A percentile compares a stretch with the other conserved stretches of the same genome.
Evolutionary conservation across 305 asterid genomes (phyloP).

Genomic region (Coffea humblotiana): DNA sequence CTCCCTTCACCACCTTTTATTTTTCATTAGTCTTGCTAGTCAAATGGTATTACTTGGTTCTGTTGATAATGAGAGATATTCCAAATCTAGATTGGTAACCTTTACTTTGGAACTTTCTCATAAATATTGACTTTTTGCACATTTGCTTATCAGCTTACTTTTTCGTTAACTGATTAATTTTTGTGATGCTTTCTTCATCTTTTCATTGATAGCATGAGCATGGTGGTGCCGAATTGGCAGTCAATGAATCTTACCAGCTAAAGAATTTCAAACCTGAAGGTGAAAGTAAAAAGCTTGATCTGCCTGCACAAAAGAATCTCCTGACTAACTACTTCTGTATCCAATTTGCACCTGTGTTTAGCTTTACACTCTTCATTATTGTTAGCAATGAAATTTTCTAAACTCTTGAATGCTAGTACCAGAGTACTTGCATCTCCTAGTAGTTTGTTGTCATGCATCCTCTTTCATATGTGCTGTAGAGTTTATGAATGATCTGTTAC

Average conservation of each 20-base stretch:
- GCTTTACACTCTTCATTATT: constrained; percentile 12
- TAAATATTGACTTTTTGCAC: not conserved
- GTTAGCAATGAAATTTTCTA: not conserved
- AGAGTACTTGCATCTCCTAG: not conserved
- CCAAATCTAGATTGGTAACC: not conserved
- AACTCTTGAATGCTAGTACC: not conserved
- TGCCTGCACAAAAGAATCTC: constrained; percentile 87
- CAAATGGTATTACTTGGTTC: constrained; percentile 1
- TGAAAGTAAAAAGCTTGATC: constrained; percentile 64
- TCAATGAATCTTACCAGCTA: constrained; percentile 47
- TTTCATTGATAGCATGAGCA: constrained; percentile 40
- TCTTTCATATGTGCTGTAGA: not conserved
- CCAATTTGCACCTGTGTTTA: constrained; percentile 35
- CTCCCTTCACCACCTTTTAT: not conserved
- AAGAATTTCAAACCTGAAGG: constrained; percentile 61
- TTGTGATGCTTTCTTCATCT: not conserved
- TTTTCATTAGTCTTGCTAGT: not conserved
- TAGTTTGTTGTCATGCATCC: not conserved
- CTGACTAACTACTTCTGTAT: constrained; percentile 93
- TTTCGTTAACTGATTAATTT: constrained; percentile 10
- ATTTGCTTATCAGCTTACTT: not conserved
- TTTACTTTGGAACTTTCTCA: not conserved
- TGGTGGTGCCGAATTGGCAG: constrained; percentile 36
- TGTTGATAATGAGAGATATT: not conserved
- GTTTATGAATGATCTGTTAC: not conserved